Base-by-base conservation (phyloP, 352 stramenopile species). In the Phytopythium sindhum region DNA sequence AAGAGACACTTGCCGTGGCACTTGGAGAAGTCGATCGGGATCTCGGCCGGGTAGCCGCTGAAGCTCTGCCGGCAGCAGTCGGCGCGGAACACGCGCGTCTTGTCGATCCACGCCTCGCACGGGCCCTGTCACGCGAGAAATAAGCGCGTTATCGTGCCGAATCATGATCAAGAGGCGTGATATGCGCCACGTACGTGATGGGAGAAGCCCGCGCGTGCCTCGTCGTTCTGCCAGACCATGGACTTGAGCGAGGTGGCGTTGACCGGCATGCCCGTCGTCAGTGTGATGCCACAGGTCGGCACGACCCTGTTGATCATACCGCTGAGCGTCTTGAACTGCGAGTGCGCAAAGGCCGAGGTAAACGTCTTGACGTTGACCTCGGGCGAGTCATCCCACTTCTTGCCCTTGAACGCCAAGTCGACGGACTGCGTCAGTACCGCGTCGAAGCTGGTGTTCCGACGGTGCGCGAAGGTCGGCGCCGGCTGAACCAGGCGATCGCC, bases 61-160 rank as follows among this genome's bases (percentile, higher is more conserved):
- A 75, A 86, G 23, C 63, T 52, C 5, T 60, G 73, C 14, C 66
- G 67, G 48, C 80, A 89, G 60, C 86, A 68, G 33, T 67, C 67
- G 2, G 68, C 60, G 29, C 73, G 54, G 28, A 81, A 70, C 21
- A 75, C 64, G 7, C 61, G 50, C 57, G 26, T 66, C 26, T 67
- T 62, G 61, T 80, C 73, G 24, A 86, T 64, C 72, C 73, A 86
- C 41, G 81, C 64, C 55, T 86, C 77, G 31, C 77, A 86, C 19
- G 75, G 77, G 1, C 77, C 75, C 63, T 77, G 37, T 64, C 45
- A 10, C 42, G 63, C 53, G 24, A 24, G 33, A 24, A 2, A 39
- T 19, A 35, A 41, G 10, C 35, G 23, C 5, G 42, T 48, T 23
- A 23, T 4, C 7, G 26, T 4, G 42, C 44, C 7, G 29, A 5